Conservation (phyloP, 768 basidiomycete genomes). For the Guyanaporus albipodus region DNA sequence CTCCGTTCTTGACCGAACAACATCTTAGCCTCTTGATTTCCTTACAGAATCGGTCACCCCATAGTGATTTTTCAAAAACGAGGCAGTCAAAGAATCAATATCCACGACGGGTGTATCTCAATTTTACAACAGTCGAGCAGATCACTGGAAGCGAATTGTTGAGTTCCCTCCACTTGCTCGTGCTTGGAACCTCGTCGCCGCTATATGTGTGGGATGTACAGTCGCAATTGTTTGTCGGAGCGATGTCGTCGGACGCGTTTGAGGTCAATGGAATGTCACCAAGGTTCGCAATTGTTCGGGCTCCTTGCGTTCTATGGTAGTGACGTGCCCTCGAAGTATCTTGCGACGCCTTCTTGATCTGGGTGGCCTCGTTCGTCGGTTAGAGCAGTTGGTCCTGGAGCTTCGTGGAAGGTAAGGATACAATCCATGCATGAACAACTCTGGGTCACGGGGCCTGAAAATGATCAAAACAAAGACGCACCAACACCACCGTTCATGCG, state of each 20-base stretch:
- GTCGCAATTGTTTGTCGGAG: conserved; percentile 54
- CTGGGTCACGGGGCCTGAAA: conserved; percentile 7
- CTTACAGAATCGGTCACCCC: conserved; percentile 55
- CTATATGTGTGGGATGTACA: conserved; percentile 60
- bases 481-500: conserved; percentile 57
- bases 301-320: neutral
- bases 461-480: conserved; percentile 40
- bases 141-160: conserved; percentile 48
- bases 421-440: neutral
- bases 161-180: conserved; percentile 48
- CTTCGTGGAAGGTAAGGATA: conserved; percentile 48
- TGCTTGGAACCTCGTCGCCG: conserved; percentile 65
- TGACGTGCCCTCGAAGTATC: conserved; percentile 38
- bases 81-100: neutral
- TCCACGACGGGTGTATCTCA: conserved; percentile 33
- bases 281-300: conserved; percentile 42
- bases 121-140: conserved; percentile 38
- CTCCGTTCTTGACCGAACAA: conserved; percentile 71
- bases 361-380: conserved; percentile 61
- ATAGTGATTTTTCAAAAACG: neutral
- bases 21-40: conserved; percentile 47
- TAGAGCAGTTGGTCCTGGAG: conserved; percentile 50
- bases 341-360: conserved; percentile 61
- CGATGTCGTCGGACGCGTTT: conserved; percentile 31
- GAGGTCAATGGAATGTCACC: conserved; percentile 46